Conservation (phyloP, 345 rosid genomes). For the Mallotus nudiflorus region DNA sequence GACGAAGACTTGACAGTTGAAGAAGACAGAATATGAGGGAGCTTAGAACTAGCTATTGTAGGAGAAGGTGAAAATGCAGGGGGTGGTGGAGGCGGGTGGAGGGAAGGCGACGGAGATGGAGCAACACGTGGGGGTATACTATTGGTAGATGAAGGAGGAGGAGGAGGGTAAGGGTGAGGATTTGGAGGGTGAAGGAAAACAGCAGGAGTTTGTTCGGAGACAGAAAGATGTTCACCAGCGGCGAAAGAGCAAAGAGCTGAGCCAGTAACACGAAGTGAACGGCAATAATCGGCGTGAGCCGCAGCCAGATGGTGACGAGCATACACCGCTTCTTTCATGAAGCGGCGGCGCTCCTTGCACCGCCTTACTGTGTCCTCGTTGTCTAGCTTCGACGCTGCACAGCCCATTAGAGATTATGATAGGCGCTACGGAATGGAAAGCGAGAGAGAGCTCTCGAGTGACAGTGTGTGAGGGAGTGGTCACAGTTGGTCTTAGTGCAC, state of each 20-base stretch:
- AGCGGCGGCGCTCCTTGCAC: constrained; percentile 96
- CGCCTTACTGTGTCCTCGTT: constrained; percentile 90
- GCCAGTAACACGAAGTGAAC: constrained; percentile 83
- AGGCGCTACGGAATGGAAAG: constrained; percentile 2
- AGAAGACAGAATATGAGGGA: constrained; percentile 52
- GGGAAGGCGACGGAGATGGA: constrained; percentile 48
- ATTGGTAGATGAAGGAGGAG: constrained; percentile 21
- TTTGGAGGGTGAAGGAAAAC: constrained; percentile 58
- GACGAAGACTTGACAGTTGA: constrained; percentile 30
- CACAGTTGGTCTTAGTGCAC: no score
- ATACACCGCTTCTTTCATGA: constrained; percentile 81
- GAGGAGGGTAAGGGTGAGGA: constrained; percentile 3
- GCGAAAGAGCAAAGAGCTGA: constrained; percentile 84
- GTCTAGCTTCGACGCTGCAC: constrained; percentile 88
- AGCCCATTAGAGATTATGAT: constrained; percentile 53
- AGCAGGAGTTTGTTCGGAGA: constrained; percentile 83
- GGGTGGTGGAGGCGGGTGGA: constrained; percentile 42
- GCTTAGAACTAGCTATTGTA: constrained; percentile 50
- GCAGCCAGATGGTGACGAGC: constrained; percentile 87
- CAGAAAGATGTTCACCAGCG: constrained; percentile 68
- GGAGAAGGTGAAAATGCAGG: constrained; percentile 43
- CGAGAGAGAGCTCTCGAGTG: no score
- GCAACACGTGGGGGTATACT: constrained; percentile 42
- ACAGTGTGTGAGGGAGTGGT: no score
- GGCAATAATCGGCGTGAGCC: constrained; percentile 94